Percentiles rank a stretch among this genome's conserved stretches.
Evolutionary conservation across 1,139 yeast genomes (phyloP).

Genomic region (Scheffersomyces insectosa): DNA sequence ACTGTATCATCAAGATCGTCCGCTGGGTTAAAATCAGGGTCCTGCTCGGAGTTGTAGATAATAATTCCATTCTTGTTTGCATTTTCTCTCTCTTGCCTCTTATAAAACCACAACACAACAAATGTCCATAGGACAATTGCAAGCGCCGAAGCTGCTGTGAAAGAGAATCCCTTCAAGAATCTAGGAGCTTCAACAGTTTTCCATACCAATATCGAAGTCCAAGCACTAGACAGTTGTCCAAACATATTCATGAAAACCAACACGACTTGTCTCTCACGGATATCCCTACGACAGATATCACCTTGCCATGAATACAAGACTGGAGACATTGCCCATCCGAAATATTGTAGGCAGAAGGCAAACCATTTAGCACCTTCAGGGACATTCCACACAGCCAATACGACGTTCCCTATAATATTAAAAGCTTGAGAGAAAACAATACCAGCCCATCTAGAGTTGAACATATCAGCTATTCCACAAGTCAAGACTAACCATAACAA

Average conservation of each 20-base stretch:
- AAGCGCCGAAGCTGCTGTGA: slow-evolving; percentile 31
- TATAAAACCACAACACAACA: slow-evolving; percentile 56
- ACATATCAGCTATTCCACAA: slow-evolving; percentile 49
- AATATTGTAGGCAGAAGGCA: slow-evolving; percentile 21
- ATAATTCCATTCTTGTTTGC: slow-evolving; percentile 48
- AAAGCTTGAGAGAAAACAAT: slow-evolving; percentile 53
- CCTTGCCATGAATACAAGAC: slow-evolving; percentile 23
- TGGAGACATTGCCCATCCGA: slow-evolving; percentile 23
- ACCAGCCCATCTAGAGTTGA: slow-evolving; percentile 58
- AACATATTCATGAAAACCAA: slow-evolving; percentile 37
- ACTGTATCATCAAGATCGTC: too few species aligned
- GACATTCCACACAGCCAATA: slow-evolving; percentile 44
- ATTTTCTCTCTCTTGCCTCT: slow-evolving; percentile 52
- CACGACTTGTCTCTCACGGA: slow-evolving; percentile 35
- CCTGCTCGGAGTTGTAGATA: slow-evolving; percentile 6
- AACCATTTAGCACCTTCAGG: slow-evolving; percentile 21
- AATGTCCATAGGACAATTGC: slow-evolving; percentile 54
- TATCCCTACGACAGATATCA: slow-evolving; percentile 37
- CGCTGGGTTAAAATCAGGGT: too few species aligned
- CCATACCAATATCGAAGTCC: slow-evolving; percentile 21
- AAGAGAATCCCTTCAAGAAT: slow-evolving; percentile 38
- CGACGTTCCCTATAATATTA: slow-evolving; percentile 38
- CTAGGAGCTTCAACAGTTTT: slow-evolving; percentile 41
- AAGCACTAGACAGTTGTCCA: slow-evolving; percentile 39
- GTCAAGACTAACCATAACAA: slow-evolving; percentile 39